These are phyloP conservation scores for Saccharomycopsis lassenensis DNA, from an alignment of 805 yeast species.

Conservation along the genomic window DNA sequence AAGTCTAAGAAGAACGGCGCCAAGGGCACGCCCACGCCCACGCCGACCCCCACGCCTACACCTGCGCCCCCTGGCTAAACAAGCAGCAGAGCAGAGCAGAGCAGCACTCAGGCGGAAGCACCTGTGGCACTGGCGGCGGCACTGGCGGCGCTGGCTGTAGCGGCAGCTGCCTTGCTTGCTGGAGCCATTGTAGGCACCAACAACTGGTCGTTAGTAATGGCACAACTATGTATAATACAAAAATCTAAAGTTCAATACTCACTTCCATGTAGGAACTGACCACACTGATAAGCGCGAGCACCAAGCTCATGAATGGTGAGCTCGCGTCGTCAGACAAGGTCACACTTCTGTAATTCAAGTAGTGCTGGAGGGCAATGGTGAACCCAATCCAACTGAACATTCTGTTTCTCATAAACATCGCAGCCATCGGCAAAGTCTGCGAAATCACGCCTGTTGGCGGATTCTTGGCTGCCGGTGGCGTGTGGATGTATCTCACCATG, in stretches of 20 bases:
- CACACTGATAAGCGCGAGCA: slow-evolving; percentile 9
- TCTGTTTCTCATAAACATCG: slow-evolving; percentile 18
- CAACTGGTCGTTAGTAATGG: too few species aligned
- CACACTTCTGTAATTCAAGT: slow-evolving; percentile 15
- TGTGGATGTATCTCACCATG: slow-evolving; percentile 11
- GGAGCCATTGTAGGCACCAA: too few species aligned
- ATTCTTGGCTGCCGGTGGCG: slow-evolving; percentile 7
- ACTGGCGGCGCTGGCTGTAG: too few species aligned
- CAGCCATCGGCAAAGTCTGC: slow-evolving; percentile 18
- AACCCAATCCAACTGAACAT: slow-evolving; percentile 17
- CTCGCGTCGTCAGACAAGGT: slow-evolving; percentile 15
- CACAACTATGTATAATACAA: too few species aligned
- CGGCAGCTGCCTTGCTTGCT: too few species aligned
- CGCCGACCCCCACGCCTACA: background rate
- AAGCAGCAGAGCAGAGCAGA: slow-evolving; percentile 80
- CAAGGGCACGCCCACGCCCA: background rate
- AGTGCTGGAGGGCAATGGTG: slow-evolving; percentile 16
- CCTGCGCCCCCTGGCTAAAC: too few species aligned
- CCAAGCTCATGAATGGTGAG: slow-evolving; percentile 15
- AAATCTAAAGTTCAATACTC: too few species aligned
- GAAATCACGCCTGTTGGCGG: slow-evolving; percentile 18
- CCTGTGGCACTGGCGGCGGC: too few species aligned
- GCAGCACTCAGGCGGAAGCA: too few species aligned
- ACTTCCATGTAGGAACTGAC: slow-evolving; percentile 15
- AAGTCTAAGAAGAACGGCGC: slow-evolving; percentile 24